Evolutionary conservation across 2,329 filamentous ascomycete species (phyloP).

Genomic region (Ceratocystis lukuohia): DNA sequence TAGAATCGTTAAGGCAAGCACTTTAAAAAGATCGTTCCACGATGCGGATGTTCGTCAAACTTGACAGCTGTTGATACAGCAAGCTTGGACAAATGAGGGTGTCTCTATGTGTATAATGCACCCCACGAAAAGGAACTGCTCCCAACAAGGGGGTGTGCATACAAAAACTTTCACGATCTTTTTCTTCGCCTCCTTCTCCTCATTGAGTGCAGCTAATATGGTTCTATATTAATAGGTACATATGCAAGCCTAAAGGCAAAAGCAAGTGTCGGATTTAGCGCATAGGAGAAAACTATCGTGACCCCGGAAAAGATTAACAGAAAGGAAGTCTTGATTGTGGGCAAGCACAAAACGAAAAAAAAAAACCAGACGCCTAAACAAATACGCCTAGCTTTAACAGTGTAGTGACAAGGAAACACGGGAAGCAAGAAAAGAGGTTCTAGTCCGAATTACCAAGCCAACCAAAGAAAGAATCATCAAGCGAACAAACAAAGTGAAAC

Average conservation of each 20-base stretch:
- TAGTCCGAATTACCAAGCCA: neutral
- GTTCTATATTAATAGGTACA: slow-evolving; percentile 4
- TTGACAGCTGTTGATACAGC: neutral
- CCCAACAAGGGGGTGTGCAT: slow-evolving; percentile 11
- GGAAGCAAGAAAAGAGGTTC: neutral
- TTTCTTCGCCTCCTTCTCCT: neutral
- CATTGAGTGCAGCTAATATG: neutral
- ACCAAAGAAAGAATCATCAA: neutral
- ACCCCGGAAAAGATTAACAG: neutral
- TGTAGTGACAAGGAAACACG: neutral
- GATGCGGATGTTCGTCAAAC: neutral
- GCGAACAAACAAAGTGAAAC: neutral
- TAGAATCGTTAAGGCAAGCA: slow-evolving; percentile 1
- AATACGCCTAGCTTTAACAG: neutral
- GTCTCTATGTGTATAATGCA: neutral
- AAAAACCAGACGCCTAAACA: neutral
- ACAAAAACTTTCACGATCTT: slow-evolving; percentile 15
- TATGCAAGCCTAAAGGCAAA: neutral
- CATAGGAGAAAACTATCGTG: slow-evolving; percentile 1
- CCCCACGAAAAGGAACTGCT: neutral
- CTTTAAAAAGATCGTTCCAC: neutral
- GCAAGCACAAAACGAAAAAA: neutral
- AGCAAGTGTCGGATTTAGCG: neutral
- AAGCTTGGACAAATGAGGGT: neutral
- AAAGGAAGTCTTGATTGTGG: neutral